phyloP scores from a whole-genome alignment of 139 green algal genomes.

The Spirogloea muscicola region DNA sequence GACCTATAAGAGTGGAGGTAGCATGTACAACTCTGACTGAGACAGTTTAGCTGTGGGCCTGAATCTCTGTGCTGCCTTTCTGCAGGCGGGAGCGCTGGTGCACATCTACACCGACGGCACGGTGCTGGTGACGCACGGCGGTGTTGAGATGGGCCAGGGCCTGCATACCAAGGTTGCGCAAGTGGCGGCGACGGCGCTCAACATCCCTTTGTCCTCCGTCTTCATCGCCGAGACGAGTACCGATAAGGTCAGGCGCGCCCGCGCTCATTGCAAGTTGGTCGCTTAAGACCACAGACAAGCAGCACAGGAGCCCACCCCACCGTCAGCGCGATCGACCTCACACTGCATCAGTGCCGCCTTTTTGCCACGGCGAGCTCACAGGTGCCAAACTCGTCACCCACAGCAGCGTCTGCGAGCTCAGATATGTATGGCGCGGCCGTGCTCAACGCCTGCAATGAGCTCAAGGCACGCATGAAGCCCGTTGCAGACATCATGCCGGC shows the following conservation, averaged over 20 bases:
- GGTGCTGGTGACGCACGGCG: conserved; percentile 82
- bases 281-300: neutral
- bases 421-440: conserved; percentile 90
- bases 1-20: too few species aligned
- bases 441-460: conserved; percentile 84
- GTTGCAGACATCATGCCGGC: conserved; percentile 31
- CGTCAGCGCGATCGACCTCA: too few species aligned
- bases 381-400: conserved; percentile 91
- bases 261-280: too few species aligned
- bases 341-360: too few species aligned
- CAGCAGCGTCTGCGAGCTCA: conserved; percentile 79
- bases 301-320: too few species aligned
- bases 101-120: conserved; percentile 84
- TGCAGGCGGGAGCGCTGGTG: conserved; percentile 15
- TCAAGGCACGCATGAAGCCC: conserved; percentile 73
- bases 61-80: too few species aligned
- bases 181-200: conserved; percentile 31
- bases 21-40: too few species aligned
- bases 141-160: conserved; percentile 97
- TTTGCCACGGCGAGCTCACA: conserved; percentile 1
- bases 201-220: neutral
- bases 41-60: too few species aligned
- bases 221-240: neutral
- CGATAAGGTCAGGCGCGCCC: neutral
- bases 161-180: conserved; percentile 93